A percentile compares a stretch with the other conserved stretches of the same genome.
Evolutionary conservation across 345 rosid genomes (phyloP).

Genomic region (Populus pruinosa): DNA sequence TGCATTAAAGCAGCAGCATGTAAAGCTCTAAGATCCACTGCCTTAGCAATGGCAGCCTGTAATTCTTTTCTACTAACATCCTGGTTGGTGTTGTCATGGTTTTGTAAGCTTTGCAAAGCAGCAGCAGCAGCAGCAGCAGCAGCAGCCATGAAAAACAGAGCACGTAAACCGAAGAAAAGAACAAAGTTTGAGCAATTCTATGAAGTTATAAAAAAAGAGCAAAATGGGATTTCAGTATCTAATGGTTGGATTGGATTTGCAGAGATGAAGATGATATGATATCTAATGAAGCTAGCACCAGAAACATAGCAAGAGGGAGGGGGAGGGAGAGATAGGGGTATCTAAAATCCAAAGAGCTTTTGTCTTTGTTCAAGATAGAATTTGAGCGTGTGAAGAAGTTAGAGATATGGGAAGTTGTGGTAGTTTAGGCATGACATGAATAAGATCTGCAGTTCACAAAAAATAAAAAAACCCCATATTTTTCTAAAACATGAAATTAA

Average conservation of each 20-base stretch:
- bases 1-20: constrained; percentile 75
- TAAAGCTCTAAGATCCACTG: constrained; percentile 74
- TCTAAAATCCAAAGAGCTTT: not conserved
- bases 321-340: constrained; percentile 10
- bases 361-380: constrained; percentile 1
- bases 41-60: constrained; percentile 84
- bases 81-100: constrained; percentile 25
- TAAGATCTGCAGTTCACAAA: constrained; percentile 21
- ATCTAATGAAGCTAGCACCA: constrained; percentile 41
- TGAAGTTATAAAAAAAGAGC: not conserved
- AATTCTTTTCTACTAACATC: constrained; percentile 55
- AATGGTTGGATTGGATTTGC: constrained; percentile 35
- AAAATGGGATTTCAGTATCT: constrained; percentile 14
- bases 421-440: not conserved
- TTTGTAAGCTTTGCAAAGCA: constrained; percentile 38
- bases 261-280: constrained; percentile 44
- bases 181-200: constrained; percentile 1
- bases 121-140: constrained; percentile 44
- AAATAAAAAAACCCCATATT: constrained; percentile 18
- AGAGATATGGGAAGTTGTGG: not conserved
- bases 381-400: constrained; percentile 7
- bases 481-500: not conserved
- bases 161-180: constrained; percentile 22
- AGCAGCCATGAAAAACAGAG: constrained; percentile 55
- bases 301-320: constrained; percentile 26